These are phyloP conservation scores for Phylloporus sp. DNA, from an alignment of 768 basidiomycete genomes.

Conservation along the genomic window DNA sequence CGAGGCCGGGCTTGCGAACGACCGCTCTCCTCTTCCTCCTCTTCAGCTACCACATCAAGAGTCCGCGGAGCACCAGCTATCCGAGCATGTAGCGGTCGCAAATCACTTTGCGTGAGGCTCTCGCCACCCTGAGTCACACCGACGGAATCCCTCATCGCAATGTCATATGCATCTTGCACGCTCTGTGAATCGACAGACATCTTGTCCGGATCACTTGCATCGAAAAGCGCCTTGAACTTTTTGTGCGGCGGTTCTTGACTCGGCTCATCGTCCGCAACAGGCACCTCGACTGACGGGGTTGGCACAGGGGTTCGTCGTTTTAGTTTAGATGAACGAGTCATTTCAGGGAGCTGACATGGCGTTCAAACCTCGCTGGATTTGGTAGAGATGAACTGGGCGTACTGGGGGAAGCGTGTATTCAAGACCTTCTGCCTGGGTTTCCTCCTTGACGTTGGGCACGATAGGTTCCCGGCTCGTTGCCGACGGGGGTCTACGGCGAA, in stretches of 20 bases:
- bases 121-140: conserved; percentile 12
- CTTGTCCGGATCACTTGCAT: conserved; percentile 53
- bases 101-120: conserved; percentile 28
- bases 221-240: conserved; percentile 68
- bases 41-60: conserved; percentile 44
- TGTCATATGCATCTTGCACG: conserved; percentile 10
- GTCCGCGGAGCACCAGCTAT: conserved; percentile 4
- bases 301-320: conserved; percentile 50
- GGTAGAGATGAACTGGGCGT: neutral
- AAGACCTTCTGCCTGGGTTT: conserved; percentile 3
- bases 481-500: conserved; percentile 23
- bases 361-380: neutral
- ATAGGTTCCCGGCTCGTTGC: conserved; percentile 2
- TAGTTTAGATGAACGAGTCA: conserved; percentile 38
- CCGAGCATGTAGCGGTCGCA: conserved; percentile 8
- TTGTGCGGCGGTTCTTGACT: conserved; percentile 53
- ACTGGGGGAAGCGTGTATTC: conserved; percentile 26
- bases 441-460: conserved; percentile 5
- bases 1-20: neutral
- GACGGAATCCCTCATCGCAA: conserved; percentile 8
- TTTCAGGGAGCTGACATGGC: conserved; percentile 35
- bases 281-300: conserved; percentile 18
- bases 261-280: conserved; percentile 12
- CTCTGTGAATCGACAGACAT: conserved; percentile 25
- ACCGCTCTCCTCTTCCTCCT: conserved; percentile 49